Percentiles rank a stretch among this genome's conserved stretches.
Evolutionary conservation across 371 early-diverging fungal species (phyloP).

Genomic region (Mucor circinelloides): DNA sequence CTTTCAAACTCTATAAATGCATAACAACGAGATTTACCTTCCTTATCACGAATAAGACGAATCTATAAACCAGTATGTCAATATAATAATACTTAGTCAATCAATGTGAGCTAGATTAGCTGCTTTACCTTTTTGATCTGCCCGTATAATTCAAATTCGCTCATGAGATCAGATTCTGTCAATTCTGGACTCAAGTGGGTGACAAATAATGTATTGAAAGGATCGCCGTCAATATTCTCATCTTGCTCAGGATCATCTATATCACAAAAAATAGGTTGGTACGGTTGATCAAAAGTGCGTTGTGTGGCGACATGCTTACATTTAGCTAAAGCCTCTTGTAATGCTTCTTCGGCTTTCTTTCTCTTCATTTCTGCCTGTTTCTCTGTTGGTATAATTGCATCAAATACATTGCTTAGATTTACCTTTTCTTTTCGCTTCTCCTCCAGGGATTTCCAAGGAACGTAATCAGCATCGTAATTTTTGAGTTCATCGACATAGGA

Average conservation of each 20-base stretch:
- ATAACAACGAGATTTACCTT: slow-evolving; percentile 85
- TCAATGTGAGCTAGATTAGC: neutral
- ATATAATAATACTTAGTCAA: neutral
- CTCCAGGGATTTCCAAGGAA: slow-evolving; percentile 72
- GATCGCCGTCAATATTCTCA: slow-evolving; percentile 75
- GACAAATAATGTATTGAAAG: slow-evolving; percentile 92
- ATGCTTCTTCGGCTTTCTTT: slow-evolving; percentile 58
- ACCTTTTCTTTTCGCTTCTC: slow-evolving; percentile 76
- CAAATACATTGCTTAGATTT: neutral
- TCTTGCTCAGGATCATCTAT: slow-evolving; percentile 77
- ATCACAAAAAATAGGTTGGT: slow-evolving; percentile 14
- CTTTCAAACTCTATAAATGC: slow-evolving; percentile 95
- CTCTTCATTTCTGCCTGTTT: slow-evolving; percentile 56
- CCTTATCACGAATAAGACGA: slow-evolving; percentile 68
- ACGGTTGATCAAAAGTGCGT: slow-evolving; percentile 32
- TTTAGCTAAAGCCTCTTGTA: slow-evolving; percentile 55
- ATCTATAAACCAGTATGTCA: slow-evolving; percentile 53
- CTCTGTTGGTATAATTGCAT: neutral
- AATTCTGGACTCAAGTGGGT: slow-evolving; percentile 84
- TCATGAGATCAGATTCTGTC: slow-evolving; percentile 78
- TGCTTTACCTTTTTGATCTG: slow-evolving; percentile 71
- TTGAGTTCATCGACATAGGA: slow-evolving; percentile 61
- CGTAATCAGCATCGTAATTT: slow-evolving; percentile 75
- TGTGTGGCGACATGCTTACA: slow-evolving; percentile 39
- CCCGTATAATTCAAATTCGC: slow-evolving; percentile 87